Base-by-base conservation (phyloP, 352 stramenopile species). In the Globisporangium paddicum region DNA sequence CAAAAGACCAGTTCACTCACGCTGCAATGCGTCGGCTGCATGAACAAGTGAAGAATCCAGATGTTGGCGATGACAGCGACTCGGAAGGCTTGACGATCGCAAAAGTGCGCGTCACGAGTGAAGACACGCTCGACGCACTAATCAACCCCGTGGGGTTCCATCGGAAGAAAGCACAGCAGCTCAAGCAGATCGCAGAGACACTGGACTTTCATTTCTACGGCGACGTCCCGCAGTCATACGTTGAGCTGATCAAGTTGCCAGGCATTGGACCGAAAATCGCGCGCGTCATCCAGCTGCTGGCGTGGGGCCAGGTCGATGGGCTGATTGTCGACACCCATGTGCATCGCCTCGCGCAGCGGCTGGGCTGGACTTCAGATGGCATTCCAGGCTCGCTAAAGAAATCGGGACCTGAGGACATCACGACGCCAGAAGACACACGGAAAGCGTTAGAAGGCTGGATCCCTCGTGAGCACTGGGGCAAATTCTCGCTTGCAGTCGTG, bases 271-370 rank as follows among this genome's bases (percentile, higher is more conserved):
- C 82, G 4, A 93, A 93, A 63, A 84, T 93, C 58, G 80, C 80
- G 23, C 78, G 82, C 30, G 69, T 93, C 16, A 73, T 88, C 25
- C 55, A 77, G 46, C 58, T 90, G 44, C 52, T 93, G 4, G 80
- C 80, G 1, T 93, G 83, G 83, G 62, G 67, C 14, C 53, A 75
- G 44, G 75, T 78, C n/a, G 67, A 85, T 55, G 83, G 83, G 1
- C 69, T 93, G 45, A 78, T 90, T 38, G 83, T 93, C 37, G 83
- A 93, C 68, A 93, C 83, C 1, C 83, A 93, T 60, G 77, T 93
- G 11, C 83, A 90, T 46, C 80, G 83, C 11, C 66, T 93, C 10
- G 67, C 80, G 0, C 65, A 83, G n/a, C 77, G 83, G 23, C 72
- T 93, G 2, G 66, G 69, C 19, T 87, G 83, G 83, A 67, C 81